Percentiles rank a stretch among this genome's conserved stretches.
phyloP scores from a whole-genome alignment of 805 yeast species.

The Metschnikowia chrysomelidarum region DNA sequence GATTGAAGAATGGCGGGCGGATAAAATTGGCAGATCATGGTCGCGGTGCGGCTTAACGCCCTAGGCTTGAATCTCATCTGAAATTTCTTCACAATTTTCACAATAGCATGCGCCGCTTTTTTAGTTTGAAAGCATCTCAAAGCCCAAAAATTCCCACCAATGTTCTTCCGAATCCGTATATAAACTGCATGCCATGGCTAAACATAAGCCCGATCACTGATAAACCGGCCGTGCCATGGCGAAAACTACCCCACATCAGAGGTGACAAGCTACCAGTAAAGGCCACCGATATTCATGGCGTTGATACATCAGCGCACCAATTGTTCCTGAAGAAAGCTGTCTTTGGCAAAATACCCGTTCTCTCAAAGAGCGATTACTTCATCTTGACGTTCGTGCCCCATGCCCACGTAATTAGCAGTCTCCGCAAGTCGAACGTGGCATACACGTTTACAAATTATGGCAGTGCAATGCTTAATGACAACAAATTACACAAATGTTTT shows the following conservation, averaged over 20 bases:
- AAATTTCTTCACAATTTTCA: too few species aligned
- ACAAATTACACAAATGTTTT: conserved; percentile 21
- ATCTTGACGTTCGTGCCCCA: conserved; percentile 30
- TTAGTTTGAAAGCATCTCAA: too few species aligned
- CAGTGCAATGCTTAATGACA: conserved; percentile 28
- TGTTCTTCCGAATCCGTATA: conserved; percentile 7
- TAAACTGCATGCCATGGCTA: conserved; percentile 2
- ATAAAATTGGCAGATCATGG: too few species aligned
- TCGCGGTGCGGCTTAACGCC: too few species aligned
- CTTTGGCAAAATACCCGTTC: conserved; percentile 16
- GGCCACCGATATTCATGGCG: conserved; percentile 37
- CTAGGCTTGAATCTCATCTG: too few species aligned
- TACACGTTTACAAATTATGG: conserved; percentile 32
- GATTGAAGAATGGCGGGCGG: too few species aligned
- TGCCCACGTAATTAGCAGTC: conserved; percentile 25
- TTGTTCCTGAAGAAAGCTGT: conserved; percentile 12
- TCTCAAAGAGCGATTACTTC: conserved; percentile 23
- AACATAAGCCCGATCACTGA: conserved; percentile 5
- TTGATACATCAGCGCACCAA: conserved; percentile 24
- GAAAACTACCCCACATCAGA: conserved; percentile 16
- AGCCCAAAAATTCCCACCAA: too few species aligned
- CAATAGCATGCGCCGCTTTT: too few species aligned
- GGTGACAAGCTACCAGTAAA: conserved; percentile 22
- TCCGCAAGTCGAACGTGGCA: conserved; percentile 40
- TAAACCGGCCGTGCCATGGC: conserved; percentile 8